A percentile compares a stretch with the other conserved stretches of the same genome.
phyloP scores from a whole-genome alignment of 192 early-diverging fungal genomes.

The Phlyctochytrium planicorne region DNA sequence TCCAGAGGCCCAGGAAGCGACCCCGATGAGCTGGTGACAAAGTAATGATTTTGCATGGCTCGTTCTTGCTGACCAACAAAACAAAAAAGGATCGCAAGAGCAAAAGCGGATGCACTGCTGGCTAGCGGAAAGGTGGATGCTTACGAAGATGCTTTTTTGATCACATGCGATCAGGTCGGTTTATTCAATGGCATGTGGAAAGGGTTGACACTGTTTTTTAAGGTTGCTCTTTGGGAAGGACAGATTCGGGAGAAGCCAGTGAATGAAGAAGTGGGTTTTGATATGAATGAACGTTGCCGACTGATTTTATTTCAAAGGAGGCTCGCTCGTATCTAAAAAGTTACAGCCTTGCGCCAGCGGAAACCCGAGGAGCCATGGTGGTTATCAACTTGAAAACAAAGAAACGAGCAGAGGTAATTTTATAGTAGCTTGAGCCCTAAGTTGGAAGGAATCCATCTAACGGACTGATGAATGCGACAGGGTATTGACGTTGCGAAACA shows the following conservation, averaged over 20 bases:
- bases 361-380: conserved; percentile 45
- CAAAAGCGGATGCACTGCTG: conserved; percentile 45
- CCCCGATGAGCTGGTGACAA: conserved; percentile 21
- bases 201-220: background rate
- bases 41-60: too few relatives aligned
- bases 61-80: too few relatives aligned
- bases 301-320: conserved; percentile 17
- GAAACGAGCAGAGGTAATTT: conserved; percentile 19
- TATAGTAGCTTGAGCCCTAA: background rate
- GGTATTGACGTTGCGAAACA: conserved; percentile 44
- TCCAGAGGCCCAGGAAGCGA: conserved; percentile 7
- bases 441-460: background rate
- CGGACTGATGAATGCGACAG: conserved; percentile 4
- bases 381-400: conserved; percentile 38
- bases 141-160: conserved; percentile 19
- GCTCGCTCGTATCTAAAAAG: conserved; percentile 35
- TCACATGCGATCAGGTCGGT: conserved; percentile 39
- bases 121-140: conserved; percentile 9
- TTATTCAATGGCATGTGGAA: background rate
- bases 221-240: conserved; percentile 39
- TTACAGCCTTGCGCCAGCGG: conserved; percentile 36
- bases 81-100: conserved; percentile 42
- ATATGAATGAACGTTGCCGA: background rate
- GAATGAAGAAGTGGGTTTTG: conserved; percentile 22
- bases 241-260: conserved; percentile 51